Evolutionary conservation across 2,329 filamentous ascomycete genomes (phyloP).

Genomic region (Bretziella fagacearum): DNA sequence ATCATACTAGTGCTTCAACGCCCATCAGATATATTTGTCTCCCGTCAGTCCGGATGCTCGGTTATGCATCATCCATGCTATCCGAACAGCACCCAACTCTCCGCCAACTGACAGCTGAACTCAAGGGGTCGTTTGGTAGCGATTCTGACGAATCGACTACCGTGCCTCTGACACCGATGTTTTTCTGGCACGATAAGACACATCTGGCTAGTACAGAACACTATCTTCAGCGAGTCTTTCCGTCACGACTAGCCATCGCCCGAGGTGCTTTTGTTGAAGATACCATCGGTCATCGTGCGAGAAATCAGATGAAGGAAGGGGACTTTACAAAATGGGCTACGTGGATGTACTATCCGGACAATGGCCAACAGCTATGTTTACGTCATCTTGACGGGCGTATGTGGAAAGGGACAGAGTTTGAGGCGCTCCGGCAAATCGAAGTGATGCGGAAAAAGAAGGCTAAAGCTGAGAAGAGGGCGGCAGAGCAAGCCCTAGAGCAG

Average conservation of each 20-base stretch:
- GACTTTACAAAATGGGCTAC: constrained; percentile 35
- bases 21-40: constrained; percentile 38
- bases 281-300: constrained; percentile 35
- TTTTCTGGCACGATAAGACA: constrained; percentile 44
- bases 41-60: constrained; percentile 33
- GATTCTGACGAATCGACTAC: neutral
- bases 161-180: constrained; percentile 35
- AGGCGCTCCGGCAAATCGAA: constrained; percentile 1
- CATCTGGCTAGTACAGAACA: constrained; percentile 33
- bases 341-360: constrained; percentile 36
- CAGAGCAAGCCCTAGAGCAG: neutral
- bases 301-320: constrained; percentile 39
- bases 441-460: constrained; percentile 1
- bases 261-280: constrained; percentile 41
- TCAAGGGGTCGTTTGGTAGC: constrained; percentile 21
- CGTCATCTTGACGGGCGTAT: constrained; percentile 35
- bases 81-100: constrained; percentile 28
- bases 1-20: constrained; percentile 18
- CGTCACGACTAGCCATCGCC: constrained; percentile 31
- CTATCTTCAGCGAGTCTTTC: constrained; percentile 34
- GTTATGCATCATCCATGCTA: constrained; percentile 32
- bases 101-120: constrained; percentile 24
- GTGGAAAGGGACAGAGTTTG: constrained; percentile 25
- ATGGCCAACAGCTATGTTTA: constrained; percentile 29
- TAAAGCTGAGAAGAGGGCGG: constrained; percentile 2